Base-by-base conservation (phyloP, 441 rosid genomes). In the Gossypium lobatum region DNA sequence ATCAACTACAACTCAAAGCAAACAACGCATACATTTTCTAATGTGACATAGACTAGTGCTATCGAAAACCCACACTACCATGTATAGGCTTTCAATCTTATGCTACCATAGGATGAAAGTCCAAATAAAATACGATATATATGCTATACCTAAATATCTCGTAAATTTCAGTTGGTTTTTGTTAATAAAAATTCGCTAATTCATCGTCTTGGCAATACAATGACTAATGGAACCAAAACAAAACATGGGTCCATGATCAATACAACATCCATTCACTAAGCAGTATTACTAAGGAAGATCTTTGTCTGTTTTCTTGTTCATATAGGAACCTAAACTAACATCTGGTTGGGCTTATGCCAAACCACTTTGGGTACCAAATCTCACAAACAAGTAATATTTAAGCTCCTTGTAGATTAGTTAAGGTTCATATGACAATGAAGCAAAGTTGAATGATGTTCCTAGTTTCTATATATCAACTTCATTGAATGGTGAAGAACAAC, bases 401-500 rank as follows among this genome's bases (percentile, higher is more conserved):
- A 46, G 25, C 53, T 72, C 53, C 79, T 64, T 48, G 60, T 65
- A 23, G 55, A 78, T 28, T 7, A 65, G 71, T 28, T 16, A 14
- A 37, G 70, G 50, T 69, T 45, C 45, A 25, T 46, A 64, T 70
- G 72, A 68, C 70, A 59, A 64, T 59, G 71, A 70, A 77, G 55
- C 13, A 17, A 76, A 73, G 62, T 46, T 39, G 25, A 25, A 34
- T 55, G 65, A 26, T 74, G 61, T 63, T 71, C 39, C 64, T 66
- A 60, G 34, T 46, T 59, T 69, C 74, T 26, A 61, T 61, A 26
- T 26, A 2, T 26, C 64, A 69, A 54, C 64, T 76, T 68, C 71
- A 65, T 64, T 78, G 68, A 72, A 72, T 72, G 77, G 52, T 25
- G 69, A 61, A n/a, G 54, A 45, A 73, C 67, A 65, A 64, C 66